These are phyloP conservation scores for Leccinum broughii DNA, from an alignment of 768 basidiomycete species.

Conservation along the genomic window DNA sequence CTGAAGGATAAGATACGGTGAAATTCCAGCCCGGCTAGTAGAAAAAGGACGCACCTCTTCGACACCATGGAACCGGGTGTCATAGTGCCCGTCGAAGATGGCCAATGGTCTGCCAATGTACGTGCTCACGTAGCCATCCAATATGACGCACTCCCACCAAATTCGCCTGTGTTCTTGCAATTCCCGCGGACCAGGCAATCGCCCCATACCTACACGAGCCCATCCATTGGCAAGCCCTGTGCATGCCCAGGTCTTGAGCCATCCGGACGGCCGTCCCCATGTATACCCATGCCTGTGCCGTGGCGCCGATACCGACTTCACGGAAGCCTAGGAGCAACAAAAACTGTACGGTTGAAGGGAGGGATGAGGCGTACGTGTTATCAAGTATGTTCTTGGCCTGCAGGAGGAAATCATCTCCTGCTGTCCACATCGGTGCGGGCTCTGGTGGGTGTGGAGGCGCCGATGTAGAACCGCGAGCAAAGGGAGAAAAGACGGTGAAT, in stretches of 20 bases:
- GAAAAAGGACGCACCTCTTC: constrained; percentile 46
- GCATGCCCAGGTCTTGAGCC: constrained; percentile 88
- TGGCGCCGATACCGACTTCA: constrained; percentile 85
- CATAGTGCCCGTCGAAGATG: constrained; percentile 75
- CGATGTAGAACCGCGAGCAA: constrained; percentile 32
- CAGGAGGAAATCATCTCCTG: constrained; percentile 71
- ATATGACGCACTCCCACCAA: constrained; percentile 76
- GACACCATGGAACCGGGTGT: constrained; percentile 63
- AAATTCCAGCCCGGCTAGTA: not conserved
- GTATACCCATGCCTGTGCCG: constrained; percentile 87
- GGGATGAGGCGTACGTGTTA: constrained; percentile 65
- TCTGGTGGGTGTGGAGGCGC: constrained; percentile 42
- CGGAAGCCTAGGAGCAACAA: constrained; percentile 80
- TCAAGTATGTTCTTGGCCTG: constrained; percentile 68
- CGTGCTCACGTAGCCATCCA: constrained; percentile 78
- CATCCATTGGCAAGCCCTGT: constrained; percentile 77
- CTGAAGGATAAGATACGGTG: constrained; percentile 33
- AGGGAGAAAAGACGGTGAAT: constrained; percentile 39
- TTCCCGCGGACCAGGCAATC: constrained; percentile 59
- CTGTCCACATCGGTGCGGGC: constrained; percentile 71
- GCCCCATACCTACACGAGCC: constrained; percentile 59
- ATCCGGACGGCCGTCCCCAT: constrained; percentile 87
- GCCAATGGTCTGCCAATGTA: constrained; percentile 80
- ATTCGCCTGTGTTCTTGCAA: constrained; percentile 70
- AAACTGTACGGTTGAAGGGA: constrained; percentile 74